Evolutionary conservation across 139 green algal species (phyloP).

Genomic region (Spirogloea muscicola): DNA sequence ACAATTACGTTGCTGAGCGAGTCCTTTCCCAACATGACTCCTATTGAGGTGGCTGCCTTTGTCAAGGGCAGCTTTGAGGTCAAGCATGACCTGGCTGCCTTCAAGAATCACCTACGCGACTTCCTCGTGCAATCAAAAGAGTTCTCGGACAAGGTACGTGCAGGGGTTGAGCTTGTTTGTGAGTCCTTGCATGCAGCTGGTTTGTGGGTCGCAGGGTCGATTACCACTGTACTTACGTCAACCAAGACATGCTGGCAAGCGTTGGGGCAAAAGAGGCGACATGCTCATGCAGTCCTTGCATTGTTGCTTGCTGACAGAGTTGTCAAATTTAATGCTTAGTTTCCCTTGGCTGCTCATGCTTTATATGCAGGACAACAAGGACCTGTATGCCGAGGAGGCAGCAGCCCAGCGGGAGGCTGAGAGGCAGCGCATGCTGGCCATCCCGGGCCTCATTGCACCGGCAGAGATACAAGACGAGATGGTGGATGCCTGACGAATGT

Average conservation of each 20-base stretch:
- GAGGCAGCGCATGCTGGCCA: conserved; percentile 59
- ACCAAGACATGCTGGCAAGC: no score
- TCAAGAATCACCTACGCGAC: conserved; percentile 97
- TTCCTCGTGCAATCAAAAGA: conserved; percentile 84
- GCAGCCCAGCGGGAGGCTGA: conserved; percentile 57
- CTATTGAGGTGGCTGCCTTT: conserved; percentile 67
- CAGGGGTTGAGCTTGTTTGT: no score
- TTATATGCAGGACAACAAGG: conserved; percentile 80
- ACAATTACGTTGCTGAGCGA: conserved; percentile 73
- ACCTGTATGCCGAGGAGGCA: conserved; percentile 91
- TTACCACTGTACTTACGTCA: no score
- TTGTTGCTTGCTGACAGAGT: no score
- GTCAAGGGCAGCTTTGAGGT: conserved; percentile 89
- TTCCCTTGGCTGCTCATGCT: no score
- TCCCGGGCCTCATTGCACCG: conserved; percentile 76
- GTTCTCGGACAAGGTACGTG: conserved; percentile 48
- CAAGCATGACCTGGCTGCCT: conserved; percentile 74
- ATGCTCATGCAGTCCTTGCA: no score
- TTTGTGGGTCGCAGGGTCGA: no score
- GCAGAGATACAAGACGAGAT: conserved; percentile 62
- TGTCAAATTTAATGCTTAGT: no score
- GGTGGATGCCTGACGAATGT: conserved; percentile 47
- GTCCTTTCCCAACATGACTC: conserved; percentile 91
- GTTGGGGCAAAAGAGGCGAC: no score
- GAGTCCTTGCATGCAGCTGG: no score